Conservation (phyloP, 495 filamentous ascomycete genomes). For the Cercophora sp. region DNA sequence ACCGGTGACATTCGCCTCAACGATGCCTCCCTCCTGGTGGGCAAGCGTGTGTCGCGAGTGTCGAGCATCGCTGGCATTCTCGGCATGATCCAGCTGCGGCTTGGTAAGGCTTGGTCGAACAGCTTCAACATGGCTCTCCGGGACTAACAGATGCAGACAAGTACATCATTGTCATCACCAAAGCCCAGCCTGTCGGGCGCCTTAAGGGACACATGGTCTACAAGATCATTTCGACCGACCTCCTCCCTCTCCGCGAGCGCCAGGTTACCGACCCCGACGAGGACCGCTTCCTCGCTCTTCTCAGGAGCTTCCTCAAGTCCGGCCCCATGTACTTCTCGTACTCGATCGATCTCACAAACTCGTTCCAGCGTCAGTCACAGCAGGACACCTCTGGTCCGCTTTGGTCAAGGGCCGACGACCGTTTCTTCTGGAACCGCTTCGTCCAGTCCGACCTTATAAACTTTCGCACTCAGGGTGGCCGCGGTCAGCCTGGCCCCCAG, state of each 20-base stretch:
- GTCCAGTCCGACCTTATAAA: conserved; percentile 87
- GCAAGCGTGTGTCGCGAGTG: conserved; percentile 70
- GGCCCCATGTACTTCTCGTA: conserved; percentile 98
- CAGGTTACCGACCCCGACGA: conserved; percentile 88
- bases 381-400: conserved; percentile 64
- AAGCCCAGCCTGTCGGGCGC: conserved; percentile 83
- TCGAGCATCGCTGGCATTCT: conserved; percentile 88
- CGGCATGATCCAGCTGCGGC: conserved; percentile 81
- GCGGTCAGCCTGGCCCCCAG: conserved; percentile 61
- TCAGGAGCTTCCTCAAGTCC: conserved; percentile 72
- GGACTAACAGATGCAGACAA: conserved; percentile 62
- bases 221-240: conserved; percentile 84
- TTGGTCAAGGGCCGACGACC: conserved; percentile 91
- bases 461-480: conserved; percentile 55
- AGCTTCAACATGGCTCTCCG: no score
- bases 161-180: conserved; percentile 94
- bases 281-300: conserved; percentile 77
- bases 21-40: conserved; percentile 67
- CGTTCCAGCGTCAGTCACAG: conserved; percentile 85
- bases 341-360: conserved; percentile 89
- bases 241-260: conserved; percentile 89
- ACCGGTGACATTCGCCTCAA: conserved; percentile 86
- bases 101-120: conserved; percentile 56
- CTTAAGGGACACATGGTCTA: conserved; percentile 92
- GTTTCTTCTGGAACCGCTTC: conserved; percentile 98